Evolutionary conservation across 257 asterid species (phyloP).

Genomic region (Rhazya stricta): DNA sequence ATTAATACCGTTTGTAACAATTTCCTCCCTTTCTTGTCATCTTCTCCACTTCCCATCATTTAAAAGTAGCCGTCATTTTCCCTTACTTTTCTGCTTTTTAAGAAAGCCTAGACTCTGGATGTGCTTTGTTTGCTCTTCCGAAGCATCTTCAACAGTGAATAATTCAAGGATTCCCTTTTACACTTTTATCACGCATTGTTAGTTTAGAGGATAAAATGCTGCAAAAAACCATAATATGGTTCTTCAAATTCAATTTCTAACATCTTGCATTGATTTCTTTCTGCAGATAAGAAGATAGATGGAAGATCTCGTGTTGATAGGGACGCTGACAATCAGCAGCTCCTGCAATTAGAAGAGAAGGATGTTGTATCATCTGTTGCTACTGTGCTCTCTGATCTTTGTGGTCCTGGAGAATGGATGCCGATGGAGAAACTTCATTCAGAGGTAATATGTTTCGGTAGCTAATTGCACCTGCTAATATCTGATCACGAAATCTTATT

Average conservation of each 20-base stretch:
- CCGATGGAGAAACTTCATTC: conserved; percentile 87
- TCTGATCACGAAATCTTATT: background rate
- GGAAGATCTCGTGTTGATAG: conserved; percentile 67
- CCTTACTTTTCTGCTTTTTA: background rate
- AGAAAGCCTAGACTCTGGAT: background rate
- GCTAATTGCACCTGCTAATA: background rate
- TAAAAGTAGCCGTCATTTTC: background rate
- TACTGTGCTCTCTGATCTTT: conserved; percentile 74
- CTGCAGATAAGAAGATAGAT: conserved; percentile 71
- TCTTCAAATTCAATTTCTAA: conserved; percentile 2
- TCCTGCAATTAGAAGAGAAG: conserved; percentile 75
- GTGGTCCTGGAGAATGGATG: conserved; percentile 99
- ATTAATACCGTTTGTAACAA: background rate
- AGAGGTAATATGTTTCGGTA: conserved; percentile 40
- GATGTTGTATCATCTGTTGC: conserved; percentile 95
- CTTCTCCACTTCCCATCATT: background rate
- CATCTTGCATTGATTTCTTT: conserved; percentile 10
- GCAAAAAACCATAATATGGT: background rate
- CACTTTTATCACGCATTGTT: background rate
- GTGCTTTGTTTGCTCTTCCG: background rate
- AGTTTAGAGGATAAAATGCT: background rate
- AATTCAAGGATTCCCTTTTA: background rate
- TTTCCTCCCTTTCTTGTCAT: background rate
- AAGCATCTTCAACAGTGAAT: background rate
- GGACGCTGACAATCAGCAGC: conserved; percentile 84